phyloP scores from a whole-genome alignment of 1,139 yeast species.

The Yamadazyma blattariae region DNA sequence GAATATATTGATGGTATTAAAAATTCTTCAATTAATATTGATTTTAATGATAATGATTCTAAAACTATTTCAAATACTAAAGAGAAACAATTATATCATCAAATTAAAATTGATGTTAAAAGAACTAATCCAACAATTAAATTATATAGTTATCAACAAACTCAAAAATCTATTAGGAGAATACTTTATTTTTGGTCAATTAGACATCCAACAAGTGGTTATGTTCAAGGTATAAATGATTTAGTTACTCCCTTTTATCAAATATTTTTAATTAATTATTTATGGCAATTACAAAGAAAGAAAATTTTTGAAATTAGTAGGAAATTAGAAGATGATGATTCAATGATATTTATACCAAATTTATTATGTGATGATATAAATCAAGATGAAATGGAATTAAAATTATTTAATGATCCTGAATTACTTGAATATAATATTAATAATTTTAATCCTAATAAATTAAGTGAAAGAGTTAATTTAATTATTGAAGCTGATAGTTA shows the following conservation, averaged over 20 bases:
- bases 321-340: constrained; percentile 20
- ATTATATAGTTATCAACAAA: constrained; percentile 64
- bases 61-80: constrained; percentile 6
- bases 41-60: constrained; percentile 44
- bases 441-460: constrained; percentile 57
- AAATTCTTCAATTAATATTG: constrained; percentile 25
- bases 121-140: constrained; percentile 87
- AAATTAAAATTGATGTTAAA: constrained; percentile 91
- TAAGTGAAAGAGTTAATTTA: constrained; percentile 48
- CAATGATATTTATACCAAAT: constrained; percentile 34
- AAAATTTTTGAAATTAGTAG: constrained; percentile 14
- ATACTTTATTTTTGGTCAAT: constrained; percentile 93
- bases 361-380: constrained; percentile 19
- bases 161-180: constrained; percentile 77
- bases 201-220: constrained; percentile 97
- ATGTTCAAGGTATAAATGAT: constrained; percentile 98
- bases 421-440: constrained; percentile 26
- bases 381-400: constrained; percentile 24
- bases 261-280: constrained; percentile 72
- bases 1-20: constrained; percentile 74
- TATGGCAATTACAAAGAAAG: constrained; percentile 43
- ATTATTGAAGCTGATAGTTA: constrained; percentile 88
- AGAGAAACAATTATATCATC: constrained; percentile 82
- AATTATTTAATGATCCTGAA: constrained; percentile 26
- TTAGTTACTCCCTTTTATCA: constrained; percentile 92